Evolutionary conservation across 768 basidiomycete genomes (phyloP), one percentile per base, ranked within the genome.

Genomic region (Pholiota conissans): DNA sequence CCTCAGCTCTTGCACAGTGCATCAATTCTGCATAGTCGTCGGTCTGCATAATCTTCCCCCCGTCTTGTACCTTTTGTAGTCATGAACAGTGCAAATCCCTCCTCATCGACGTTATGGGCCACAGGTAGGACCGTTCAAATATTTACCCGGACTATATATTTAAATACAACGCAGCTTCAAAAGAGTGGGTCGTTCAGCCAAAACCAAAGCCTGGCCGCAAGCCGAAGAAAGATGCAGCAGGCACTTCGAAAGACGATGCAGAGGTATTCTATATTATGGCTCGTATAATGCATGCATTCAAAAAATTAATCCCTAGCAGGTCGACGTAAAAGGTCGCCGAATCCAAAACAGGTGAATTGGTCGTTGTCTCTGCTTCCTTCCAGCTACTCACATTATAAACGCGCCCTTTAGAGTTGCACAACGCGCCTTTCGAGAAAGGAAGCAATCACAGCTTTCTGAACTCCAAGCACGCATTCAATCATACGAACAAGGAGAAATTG

Each of bases 401-500:
- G 26, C 39, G 14, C 18, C 34, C 49, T 54, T 56, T 64, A 93
- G 93, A 67, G 90, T 89, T 28, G 92, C 92, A 11, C 93, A 95
- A 68, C 87, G 93, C 34, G 92, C 93, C 11, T 94, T 95, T 72
- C 83, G 93, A 48, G 93, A 94, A 67, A 84, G 93, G 58, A 94
- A 91, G 73, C 91, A 94, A 68, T 86, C 89, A 3, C 92, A 93
- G 66, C 86, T 95, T 32, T 86, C 90, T 8, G 92, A 93, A 61
- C 81, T 95, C 32, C 92, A 95, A 72, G 88, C 91, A 49, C 89
- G 91, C 47, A 78, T 95, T 50, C 86, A 90, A 60, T 83, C 84
- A 18, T 94, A 93, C 64, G 92, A 95, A 69, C 90, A 91, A 68
- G 93, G 93, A n/a, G 92, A 94, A 68, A 85, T 93, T 26, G 90